Conservation (phyloP, 768 basidiomycete genomes). For the Lentinus tigrinus region DNA sequence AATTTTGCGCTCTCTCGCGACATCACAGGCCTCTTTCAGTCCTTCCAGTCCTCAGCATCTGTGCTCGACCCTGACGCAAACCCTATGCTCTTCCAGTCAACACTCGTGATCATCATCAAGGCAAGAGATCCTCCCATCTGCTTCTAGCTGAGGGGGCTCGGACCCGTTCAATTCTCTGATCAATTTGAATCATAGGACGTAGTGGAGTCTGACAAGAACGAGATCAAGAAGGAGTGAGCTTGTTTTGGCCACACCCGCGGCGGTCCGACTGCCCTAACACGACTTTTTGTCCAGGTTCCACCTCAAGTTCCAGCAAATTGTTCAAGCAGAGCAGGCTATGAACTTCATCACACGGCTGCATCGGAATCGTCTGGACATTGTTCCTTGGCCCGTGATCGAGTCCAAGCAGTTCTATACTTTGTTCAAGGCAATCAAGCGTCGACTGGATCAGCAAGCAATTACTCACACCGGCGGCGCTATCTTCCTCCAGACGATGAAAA, state of each 20-base stretch:
- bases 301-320: conserved; percentile 60
- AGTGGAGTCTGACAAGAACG: conserved; percentile 56
- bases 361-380: conserved; percentile 51
- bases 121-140: conserved; percentile 26
- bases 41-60: conserved; percentile 57
- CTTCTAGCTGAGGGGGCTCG: not conserved
- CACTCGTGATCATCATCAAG: conserved; percentile 63
- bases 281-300: conserved; percentile 44
- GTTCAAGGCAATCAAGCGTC: conserved; percentile 47
- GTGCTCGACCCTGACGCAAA: conserved; percentile 59
- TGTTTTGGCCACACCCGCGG: not conserved
- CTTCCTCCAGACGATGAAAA: conserved; percentile 58
- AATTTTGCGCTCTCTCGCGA: conserved; percentile 63
- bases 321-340: conserved; percentile 55
- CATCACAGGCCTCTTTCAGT: conserved; percentile 59
- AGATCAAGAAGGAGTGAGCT: conserved; percentile 57
- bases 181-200: conserved; percentile 45
- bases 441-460: conserved; percentile 45
- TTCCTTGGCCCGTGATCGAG: conserved; percentile 70
- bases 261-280: too few relatives aligned
- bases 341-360: conserved; percentile 66
- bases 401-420: conserved; percentile 58
- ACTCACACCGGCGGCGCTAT: conserved; percentile 52
- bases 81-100: conserved; percentile 58
- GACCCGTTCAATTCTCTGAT: too few relatives aligned